Conservation (phyloP, 257 asterid genomes). For the Leonotis leonurus region DNA sequence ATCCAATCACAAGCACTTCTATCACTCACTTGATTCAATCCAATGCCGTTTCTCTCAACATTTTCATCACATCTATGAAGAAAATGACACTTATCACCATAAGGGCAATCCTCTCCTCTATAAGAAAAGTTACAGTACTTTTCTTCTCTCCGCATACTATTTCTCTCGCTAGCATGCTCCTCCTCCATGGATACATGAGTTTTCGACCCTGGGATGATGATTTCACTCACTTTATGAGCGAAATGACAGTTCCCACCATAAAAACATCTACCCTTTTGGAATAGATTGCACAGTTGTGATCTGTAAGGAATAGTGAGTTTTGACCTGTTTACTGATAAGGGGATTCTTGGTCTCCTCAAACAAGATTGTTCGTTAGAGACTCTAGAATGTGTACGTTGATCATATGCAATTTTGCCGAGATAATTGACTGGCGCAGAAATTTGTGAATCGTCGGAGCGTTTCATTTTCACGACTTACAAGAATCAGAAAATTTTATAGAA, state of each 20-base stretch:
- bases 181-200: not conserved
- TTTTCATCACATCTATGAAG: constrained; percentile 16
- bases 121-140: constrained; percentile 14
- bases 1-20: not conserved
- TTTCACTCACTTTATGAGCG: constrained; percentile 23
- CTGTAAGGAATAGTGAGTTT: constrained; percentile 9
- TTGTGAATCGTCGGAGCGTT: not conserved
- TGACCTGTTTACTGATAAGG: constrained; percentile 15
- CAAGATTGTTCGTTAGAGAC: not conserved
- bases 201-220: constrained; percentile 6
- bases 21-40: constrained; percentile 1
- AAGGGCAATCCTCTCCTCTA: constrained; percentile 31
- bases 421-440: not conserved
- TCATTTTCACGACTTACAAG: not conserved
- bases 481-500: not conserved
- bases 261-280: constrained; percentile 32
- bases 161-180: constrained; percentile 8
- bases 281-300: constrained; percentile 27
- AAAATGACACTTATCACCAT: constrained; percentile 27
- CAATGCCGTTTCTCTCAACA: not conserved
- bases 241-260: constrained; percentile 35
- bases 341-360: constrained; percentile 18
- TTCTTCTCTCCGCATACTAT: not conserved
- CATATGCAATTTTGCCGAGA: not conserved
- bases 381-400: constrained; percentile 8